Conservation (phyloP, 139 green algal species). For the Chlorella ohadii region DNA sequence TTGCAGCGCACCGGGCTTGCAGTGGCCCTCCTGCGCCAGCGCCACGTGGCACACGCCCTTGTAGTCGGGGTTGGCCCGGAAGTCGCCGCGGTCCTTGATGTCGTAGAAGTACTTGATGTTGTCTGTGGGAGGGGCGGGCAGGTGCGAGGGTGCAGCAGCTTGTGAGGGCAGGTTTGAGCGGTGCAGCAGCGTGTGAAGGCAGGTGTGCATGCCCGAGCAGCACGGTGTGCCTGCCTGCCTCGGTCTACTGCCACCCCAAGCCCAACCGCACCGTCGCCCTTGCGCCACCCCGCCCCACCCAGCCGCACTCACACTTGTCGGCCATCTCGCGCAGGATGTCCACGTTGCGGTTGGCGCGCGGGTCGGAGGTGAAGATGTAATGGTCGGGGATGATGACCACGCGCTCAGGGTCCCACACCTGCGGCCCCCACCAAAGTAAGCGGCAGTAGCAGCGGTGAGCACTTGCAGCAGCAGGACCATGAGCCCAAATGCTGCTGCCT, state of each 20-base stretch:
- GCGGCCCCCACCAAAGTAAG: background rate
- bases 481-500: no score
- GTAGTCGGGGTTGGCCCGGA: constrained; percentile 97
- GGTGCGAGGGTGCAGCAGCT: background rate
- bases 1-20: constrained; percentile 60
- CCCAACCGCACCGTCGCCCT: no score
- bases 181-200: no score
- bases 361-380: constrained; percentile 97
- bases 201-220: no score
- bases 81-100: constrained; percentile 90
- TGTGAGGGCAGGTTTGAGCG: background rate
- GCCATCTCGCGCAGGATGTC: constrained; percentile 79
- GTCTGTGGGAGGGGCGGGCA: constrained; percentile 64
- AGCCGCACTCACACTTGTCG: background rate
- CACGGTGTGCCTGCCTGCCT: no score
- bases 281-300: no score
- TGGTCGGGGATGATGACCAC: constrained; percentile 97
- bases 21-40: constrained; percentile 91
- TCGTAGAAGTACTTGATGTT: constrained; percentile 99
- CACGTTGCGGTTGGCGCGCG: constrained; percentile 95
- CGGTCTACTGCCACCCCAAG: no score
- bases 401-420: constrained; percentile 93
- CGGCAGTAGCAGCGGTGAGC: background rate
- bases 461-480: no score
- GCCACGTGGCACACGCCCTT: constrained; percentile 97